Percentiles rank a stretch among this genome's conserved stretches.
Conservation (phyloP, 495 filamentous ascomycete genomes). For the Tuber microsphaerosporum region DNA sequence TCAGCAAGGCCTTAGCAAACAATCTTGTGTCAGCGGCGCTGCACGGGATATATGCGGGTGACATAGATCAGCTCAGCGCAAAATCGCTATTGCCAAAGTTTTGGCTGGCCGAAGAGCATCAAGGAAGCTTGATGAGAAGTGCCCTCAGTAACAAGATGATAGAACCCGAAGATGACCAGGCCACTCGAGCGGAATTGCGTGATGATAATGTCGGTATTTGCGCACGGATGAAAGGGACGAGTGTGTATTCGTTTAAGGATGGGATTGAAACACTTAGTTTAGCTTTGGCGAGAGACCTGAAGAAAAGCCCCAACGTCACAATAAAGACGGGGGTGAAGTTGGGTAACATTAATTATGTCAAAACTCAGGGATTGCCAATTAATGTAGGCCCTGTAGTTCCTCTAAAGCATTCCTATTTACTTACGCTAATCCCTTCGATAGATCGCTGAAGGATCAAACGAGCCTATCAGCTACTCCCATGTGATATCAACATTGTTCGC, state of each 20-base stretch:
- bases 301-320: constrained; percentile 48
- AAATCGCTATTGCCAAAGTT: constrained; percentile 53
- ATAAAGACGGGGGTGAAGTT: constrained; percentile 49
- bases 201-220: constrained; percentile 27
- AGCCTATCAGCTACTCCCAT: constrained; percentile 49
- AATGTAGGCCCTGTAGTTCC: constrained; percentile 14
- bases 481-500: constrained; percentile 66
- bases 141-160: constrained; percentile 13
- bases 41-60: constrained; percentile 92
- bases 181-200: constrained; percentile 14
- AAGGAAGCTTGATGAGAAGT: constrained; percentile 36
- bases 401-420: background rate
- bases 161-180: constrained; percentile 25
- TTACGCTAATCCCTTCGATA: constrained; percentile 10
- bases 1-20: constrained; percentile 55
- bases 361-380: constrained; percentile 16
- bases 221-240: constrained; percentile 35
- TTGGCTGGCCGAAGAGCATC: constrained; percentile 50
- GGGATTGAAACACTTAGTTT: constrained; percentile 54
- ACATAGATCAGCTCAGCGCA: constrained; percentile 71
- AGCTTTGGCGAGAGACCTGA: constrained; percentile 47
- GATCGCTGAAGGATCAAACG: constrained; percentile 10
- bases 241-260: constrained; percentile 56
- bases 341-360: constrained; percentile 18
- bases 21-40: constrained; percentile 71